Evolutionary conservation across 2,329 filamentous ascomycete species (phyloP).

Genomic region (Paecilomyces fulvus): DNA sequence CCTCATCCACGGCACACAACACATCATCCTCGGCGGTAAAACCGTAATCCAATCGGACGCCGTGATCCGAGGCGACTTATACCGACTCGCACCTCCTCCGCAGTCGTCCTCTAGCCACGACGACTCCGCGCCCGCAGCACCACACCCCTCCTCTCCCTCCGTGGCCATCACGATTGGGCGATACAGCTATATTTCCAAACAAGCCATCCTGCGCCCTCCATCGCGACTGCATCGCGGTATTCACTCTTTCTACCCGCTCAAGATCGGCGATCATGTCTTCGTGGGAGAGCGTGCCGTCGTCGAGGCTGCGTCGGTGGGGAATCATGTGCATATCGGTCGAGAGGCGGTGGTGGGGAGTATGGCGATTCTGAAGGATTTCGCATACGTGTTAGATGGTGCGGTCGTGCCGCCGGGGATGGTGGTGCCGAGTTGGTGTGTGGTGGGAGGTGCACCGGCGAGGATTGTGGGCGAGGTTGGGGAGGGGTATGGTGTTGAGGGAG

Average conservation of each 20-base stretch:
- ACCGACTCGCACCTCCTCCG: constrained; percentile 42
- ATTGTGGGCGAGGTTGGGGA: constrained; percentile 67
- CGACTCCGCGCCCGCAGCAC: constrained; percentile 22
- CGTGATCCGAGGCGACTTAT: constrained; percentile 84
- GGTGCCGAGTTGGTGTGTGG: constrained; percentile 82
- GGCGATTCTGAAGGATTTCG: constrained; percentile 87
- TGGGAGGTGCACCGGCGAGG: constrained; percentile 72
- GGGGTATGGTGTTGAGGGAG: constrained; percentile 39
- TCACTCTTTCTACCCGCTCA: constrained; percentile 64
- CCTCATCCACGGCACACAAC: constrained; percentile 86
- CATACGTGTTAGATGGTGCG: constrained; percentile 74
- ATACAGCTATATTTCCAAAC: constrained; percentile 79
- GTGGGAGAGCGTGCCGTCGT: constrained; percentile 68
- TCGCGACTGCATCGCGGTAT: constrained; percentile 69
- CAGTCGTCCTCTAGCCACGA: constrained; percentile 19
- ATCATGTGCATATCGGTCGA: constrained; percentile 75
- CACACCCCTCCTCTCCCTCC: constrained; percentile 23
- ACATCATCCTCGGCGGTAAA: constrained; percentile 94
- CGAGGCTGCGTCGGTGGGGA: constrained; percentile 74
- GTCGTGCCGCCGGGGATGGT: constrained; percentile 85
- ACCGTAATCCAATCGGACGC: constrained; percentile 94
- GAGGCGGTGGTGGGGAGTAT: constrained; percentile 74
- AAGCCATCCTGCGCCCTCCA: constrained; percentile 72
- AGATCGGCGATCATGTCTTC: constrained; percentile 91
- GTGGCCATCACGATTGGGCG: constrained; percentile 74